A percentile compares a stretch with the other conserved stretches of the same genome.
phyloP scores from a whole-genome alignment of 371 early-diverging fungal species.

The Encephalitozoon cuniculi region DNA sequence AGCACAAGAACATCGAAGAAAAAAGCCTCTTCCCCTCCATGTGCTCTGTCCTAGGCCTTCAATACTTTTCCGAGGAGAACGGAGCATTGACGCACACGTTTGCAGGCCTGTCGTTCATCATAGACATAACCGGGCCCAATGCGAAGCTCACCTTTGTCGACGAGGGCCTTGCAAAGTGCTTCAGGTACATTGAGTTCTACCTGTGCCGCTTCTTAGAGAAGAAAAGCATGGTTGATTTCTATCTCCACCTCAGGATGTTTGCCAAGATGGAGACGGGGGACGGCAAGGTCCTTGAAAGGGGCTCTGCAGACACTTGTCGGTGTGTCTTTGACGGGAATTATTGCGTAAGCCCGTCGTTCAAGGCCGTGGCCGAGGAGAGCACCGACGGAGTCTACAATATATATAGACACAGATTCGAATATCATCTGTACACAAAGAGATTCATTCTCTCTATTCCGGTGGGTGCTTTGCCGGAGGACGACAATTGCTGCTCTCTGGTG shows the following conservation, averaged over 20 bases:
- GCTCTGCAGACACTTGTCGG: neutral
- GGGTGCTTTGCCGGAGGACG: neutral
- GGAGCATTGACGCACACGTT: neutral
- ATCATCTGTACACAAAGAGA: neutral
- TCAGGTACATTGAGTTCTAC: neutral
- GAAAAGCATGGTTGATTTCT: neutral
- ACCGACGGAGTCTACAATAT: neutral
- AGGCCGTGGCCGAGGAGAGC: neutral
- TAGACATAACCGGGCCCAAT: neutral
- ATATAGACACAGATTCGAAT: conserved; percentile 1
- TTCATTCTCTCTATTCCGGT: neutral
- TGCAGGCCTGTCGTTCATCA: neutral
- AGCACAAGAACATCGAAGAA: neutral
- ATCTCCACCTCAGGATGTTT: neutral
- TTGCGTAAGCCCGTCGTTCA: neutral
- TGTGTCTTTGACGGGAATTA: neutral
- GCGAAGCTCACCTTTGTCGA: conserved; percentile 1
- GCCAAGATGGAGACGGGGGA: neutral
- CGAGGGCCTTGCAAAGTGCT: neutral
- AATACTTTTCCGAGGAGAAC: neutral
- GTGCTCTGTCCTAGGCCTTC: neutral
- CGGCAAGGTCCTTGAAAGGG: neutral
- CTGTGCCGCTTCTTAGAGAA: neutral
- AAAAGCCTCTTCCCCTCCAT: neutral
- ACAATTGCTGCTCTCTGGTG: neutral